These are phyloP conservation scores for Rhodosporidiobolus sp. DNA, from an alignment of 768 basidiomycete genomes.

Conservation along the genomic window DNA sequence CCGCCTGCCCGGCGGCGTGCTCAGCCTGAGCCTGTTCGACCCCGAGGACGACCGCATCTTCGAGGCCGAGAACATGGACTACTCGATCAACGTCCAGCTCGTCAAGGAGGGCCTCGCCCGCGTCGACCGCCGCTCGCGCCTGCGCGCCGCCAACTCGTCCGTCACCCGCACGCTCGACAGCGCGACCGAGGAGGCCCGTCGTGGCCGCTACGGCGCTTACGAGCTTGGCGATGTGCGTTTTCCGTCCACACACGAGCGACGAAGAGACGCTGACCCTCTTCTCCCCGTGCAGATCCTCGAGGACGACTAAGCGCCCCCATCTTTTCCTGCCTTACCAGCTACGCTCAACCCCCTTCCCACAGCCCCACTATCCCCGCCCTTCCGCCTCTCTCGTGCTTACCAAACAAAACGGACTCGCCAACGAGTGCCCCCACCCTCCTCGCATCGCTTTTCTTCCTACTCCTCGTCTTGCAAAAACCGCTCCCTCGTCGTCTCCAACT, in stretches of 20 bases:
- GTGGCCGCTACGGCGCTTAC: slow-evolving; percentile 43
- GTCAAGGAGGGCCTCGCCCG: slow-evolving; percentile 80
- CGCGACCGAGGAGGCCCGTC: slow-evolving; percentile 64
- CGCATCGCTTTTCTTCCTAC: background rate
- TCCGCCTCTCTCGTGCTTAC: background rate
- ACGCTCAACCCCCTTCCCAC: too few species aligned
- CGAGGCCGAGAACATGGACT: slow-evolving; percentile 58
- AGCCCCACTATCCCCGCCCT: background rate
- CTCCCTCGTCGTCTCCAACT: too few species aligned
- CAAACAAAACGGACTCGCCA: too few species aligned
- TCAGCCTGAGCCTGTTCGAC: slow-evolving; percentile 68
- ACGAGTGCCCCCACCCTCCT: too few species aligned
- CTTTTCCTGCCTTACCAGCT: too few species aligned
- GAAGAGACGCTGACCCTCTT: background rate
- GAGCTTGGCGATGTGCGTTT: slow-evolving; percentile 40
- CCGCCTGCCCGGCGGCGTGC: slow-evolving; percentile 62
- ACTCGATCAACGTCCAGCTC: slow-evolving; percentile 84
- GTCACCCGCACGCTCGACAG: slow-evolving; percentile 65
- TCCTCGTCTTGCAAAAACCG: too few species aligned
- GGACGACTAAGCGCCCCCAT: slow-evolving; percentile 11
- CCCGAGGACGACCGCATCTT: slow-evolving; percentile 67
- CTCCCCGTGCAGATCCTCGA: slow-evolving; percentile 22
- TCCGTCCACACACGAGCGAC: fast-evolving
- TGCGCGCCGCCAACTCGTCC: slow-evolving; percentile 58
- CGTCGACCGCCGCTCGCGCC: slow-evolving; percentile 65